Evolutionary conservation across 2,329 filamentous ascomycete genomes (phyloP), one percentile per base, ranked within the genome.

Genomic region (Cercospora janseana): DNA sequence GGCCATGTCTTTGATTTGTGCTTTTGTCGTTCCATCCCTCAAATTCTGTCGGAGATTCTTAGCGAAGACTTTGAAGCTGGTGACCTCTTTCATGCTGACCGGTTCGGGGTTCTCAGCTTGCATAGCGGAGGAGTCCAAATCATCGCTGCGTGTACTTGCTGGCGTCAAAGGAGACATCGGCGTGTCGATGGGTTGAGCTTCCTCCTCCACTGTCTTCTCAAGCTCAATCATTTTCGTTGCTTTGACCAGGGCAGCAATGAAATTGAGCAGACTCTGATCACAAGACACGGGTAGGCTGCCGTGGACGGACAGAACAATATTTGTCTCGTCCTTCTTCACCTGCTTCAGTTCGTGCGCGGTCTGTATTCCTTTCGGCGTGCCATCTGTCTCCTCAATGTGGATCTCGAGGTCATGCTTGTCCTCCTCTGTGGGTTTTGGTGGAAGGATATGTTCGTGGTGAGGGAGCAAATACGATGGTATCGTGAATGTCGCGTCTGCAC

Each of bases 151-250:
- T 65, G 59, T 62, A 41, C 56, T 60, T 58, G 59, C 61, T 34
- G 62, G 52, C 45, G 68, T 60, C 49, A 66, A 55, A 43, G 55
- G 26, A 8, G 52, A 49, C 18, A 51, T 43, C 6, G 55, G 46
- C 10, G 52, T 54, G 13, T 43, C 49, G 12, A 21, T 41, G 16
- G 44, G 49, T n/a, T 48, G 37, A 57, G 51, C 51, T 20, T 27
- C 44, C 24, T 70, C 69, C 44, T 72, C 70, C 20, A 69, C 56
- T 10, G 71, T 71, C 51, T 73, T 77, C 57, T 79, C 76, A 20
- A 75, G 65, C 56, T 80, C 77, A 37, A 79, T 76, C 28, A 80
- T 70, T 54, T 80, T 80, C n/a, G 73, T 79, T 0, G 77, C 77
- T 58, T 80, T 80, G n/a, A 79, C 72, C 1, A 79, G 65, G 1